These are phyloP conservation scores for Leishmania mexicana DNA, from an alignment of 208 protist species.

Conservation along the genomic window DNA sequence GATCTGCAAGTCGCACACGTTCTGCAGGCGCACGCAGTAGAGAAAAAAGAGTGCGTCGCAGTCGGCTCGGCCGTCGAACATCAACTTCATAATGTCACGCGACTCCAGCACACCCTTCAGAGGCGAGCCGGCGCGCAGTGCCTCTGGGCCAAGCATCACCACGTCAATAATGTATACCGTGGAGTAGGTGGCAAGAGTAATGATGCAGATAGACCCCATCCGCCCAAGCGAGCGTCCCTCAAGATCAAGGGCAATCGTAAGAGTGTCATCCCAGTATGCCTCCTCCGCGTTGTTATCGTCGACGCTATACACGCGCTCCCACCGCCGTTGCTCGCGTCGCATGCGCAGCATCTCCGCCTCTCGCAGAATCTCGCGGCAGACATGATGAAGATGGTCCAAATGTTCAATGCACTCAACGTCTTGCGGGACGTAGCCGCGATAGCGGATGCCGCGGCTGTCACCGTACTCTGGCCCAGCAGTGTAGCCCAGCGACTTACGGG, in stretches of 20 bases:
- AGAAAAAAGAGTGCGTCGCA: conserved; percentile 61
- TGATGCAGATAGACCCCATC: conserved; percentile 54
- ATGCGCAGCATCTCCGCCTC: conserved; percentile 11
- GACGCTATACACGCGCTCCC: conserved; percentile 1
- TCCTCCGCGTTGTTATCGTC: not conserved
- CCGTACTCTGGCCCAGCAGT: conserved; percentile 2
- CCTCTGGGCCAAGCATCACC: conserved; percentile 39
- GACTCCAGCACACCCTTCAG: conserved; percentile 47
- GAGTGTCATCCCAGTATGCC: conserved; percentile 15
- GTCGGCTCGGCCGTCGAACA: conserved; percentile 74
- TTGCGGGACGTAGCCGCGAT: conserved; percentile 13
- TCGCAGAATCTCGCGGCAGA: conserved; percentile 15
- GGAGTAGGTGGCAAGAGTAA: conserved; percentile 56
- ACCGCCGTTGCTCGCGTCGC: conserved; percentile 11
- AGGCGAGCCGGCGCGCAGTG: conserved; percentile 18
- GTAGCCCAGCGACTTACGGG: not conserved
- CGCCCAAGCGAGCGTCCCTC: conserved; percentile 53
- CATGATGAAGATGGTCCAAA: conserved; percentile 12
- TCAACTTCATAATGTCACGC: conserved; percentile 48
- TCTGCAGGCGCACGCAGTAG: conserved; percentile 47
- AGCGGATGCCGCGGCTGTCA: conserved; percentile 2
- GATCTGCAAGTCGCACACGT: conserved; percentile 63
- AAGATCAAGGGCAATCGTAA: conserved; percentile 52
- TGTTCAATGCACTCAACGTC: conserved; percentile 22
- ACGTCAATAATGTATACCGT: conserved; percentile 66